Percentiles rank a stretch among this genome's conserved stretches.
Evolutionary conservation across 2,329 filamentous ascomycete genomes (phyloP).

Genomic region (Lecanicillium sp.): DNA sequence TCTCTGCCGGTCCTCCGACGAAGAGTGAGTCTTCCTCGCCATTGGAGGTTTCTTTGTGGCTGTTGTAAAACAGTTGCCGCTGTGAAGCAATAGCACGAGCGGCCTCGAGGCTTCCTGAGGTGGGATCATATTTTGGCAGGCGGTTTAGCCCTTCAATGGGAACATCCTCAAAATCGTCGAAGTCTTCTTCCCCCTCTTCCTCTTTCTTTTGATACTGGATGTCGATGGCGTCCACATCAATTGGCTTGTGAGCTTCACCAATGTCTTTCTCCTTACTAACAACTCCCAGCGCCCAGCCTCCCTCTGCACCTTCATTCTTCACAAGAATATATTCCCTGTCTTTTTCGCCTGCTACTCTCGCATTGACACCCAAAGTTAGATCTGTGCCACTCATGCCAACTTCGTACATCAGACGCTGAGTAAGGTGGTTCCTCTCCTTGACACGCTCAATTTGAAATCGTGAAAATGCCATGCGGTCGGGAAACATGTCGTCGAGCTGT

Average conservation of each 20-base stretch:
- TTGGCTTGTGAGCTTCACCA: constrained; percentile 77
- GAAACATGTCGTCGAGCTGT: constrained; percentile 93
- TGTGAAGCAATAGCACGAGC: constrained; percentile 21
- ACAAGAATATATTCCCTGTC: constrained; percentile 93
- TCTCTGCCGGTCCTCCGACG: constrained; percentile 28
- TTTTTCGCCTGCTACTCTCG: constrained; percentile 74
- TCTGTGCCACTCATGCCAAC: constrained; percentile 82
- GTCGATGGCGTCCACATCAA: constrained; percentile 73
- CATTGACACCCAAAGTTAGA: constrained; percentile 58
- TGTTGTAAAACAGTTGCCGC: constrained; percentile 25
- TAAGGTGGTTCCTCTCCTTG: constrained; percentile 85
- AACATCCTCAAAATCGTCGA: constrained; percentile 81
- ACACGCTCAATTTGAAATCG: constrained; percentile 95
- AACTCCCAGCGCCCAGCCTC: constrained; percentile 92
- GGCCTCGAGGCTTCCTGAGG: constrained; percentile 20
- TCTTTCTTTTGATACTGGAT: constrained; percentile 51
- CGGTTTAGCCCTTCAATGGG: constrained; percentile 86
- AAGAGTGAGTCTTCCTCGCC: constrained; percentile 47
- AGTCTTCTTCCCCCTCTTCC: constrained; percentile 59
- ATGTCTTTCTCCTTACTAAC: constrained; percentile 79
- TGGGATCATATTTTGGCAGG: constrained; percentile 54
- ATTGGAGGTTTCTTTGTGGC: constrained; percentile 14
- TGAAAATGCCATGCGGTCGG: constrained; percentile 94
- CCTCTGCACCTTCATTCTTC: constrained; percentile 90
- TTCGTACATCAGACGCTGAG: constrained; percentile 89